Conservation (phyloP, 2,329 filamentous ascomycete genomes). For the Colletotrichum liaoningense region DNA sequence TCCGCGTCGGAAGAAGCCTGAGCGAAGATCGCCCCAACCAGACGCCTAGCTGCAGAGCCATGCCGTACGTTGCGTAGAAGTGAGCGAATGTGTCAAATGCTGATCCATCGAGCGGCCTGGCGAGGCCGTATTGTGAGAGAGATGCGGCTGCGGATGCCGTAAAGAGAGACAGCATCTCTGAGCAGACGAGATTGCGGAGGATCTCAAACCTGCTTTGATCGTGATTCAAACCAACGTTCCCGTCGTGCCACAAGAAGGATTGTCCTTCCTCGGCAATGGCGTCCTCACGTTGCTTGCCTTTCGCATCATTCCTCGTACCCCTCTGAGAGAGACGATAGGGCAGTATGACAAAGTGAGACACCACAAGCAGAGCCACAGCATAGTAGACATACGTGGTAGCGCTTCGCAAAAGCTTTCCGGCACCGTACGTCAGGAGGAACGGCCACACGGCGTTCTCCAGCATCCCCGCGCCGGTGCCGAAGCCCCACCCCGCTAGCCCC, state of each 20-base stretch:
- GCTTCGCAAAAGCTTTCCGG: slow-evolving; percentile 42
- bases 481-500: slow-evolving; percentile 49
- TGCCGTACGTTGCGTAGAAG: slow-evolving; percentile 42
- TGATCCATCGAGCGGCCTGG: slow-evolving; percentile 42
- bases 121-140: slow-evolving; percentile 43
- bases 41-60: slow-evolving; percentile 44
- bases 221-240: background rate
- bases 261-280: slow-evolving; percentile 24
- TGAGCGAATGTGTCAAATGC: slow-evolving; percentile 42
- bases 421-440: slow-evolving; percentile 43
- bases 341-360: slow-evolving; percentile 44
- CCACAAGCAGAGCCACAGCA: slow-evolving; percentile 41
- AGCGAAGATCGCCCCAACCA: slow-evolving; percentile 41
- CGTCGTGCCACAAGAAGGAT: background rate
- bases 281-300: slow-evolving; percentile 20
- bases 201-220: slow-evolving; percentile 35
- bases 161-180: slow-evolving; percentile 44
- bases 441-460: slow-evolving; percentile 44
- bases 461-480: slow-evolving; percentile 45
- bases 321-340: slow-evolving; percentile 31
- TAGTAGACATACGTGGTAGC: slow-evolving; percentile 43
- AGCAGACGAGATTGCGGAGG: slow-evolving; percentile 35
- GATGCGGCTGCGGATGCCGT: slow-evolving; percentile 40
- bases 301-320: slow-evolving; percentile 35
- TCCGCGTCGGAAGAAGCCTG: slow-evolving; percentile 35